Evolutionary conservation across 768 basidiomycete species (phyloP).

Genomic region (Lepiota venenata): DNA sequence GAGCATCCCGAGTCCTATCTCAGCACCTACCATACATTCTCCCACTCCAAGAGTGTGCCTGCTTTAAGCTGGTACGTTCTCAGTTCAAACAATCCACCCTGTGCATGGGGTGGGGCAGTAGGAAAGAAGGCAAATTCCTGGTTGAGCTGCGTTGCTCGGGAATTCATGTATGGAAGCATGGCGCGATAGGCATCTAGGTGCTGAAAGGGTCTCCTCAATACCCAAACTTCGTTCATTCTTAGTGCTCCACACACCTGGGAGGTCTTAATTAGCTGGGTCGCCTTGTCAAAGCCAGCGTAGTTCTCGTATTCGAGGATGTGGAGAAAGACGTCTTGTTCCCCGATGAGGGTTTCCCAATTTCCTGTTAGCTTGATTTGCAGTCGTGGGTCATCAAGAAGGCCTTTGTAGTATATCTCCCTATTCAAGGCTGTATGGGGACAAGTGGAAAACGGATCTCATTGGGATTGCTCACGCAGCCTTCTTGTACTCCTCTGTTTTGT

Average conservation of each 20-base stretch:
- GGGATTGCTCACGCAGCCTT: slow-evolving; percentile 66
- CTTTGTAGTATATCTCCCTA: slow-evolving; percentile 83
- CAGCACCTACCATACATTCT: slow-evolving; percentile 74
- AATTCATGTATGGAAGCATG: slow-evolving; percentile 74
- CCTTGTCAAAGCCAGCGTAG: slow-evolving; percentile 84
- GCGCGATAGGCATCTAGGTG: slow-evolving; percentile 66
- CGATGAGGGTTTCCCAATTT: slow-evolving; percentile 89
- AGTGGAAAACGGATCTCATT: background rate
- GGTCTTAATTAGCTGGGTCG: slow-evolving; percentile 54
- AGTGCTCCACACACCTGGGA: slow-evolving; percentile 52
- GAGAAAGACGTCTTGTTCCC: slow-evolving; percentile 82
- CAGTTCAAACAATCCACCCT: slow-evolving; percentile 93
- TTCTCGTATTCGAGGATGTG: slow-evolving; percentile 93
- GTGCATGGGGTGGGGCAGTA: slow-evolving; percentile 78
- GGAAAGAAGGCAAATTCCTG: slow-evolving; percentile 97
- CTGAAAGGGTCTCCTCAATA: slow-evolving; percentile 27
- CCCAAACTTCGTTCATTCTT: background rate
- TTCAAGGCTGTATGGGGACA: slow-evolving; percentile 6
- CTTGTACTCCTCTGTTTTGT: slow-evolving; percentile 80
- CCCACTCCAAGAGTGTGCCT: slow-evolving; percentile 93
- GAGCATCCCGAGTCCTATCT: slow-evolving; percentile 1
- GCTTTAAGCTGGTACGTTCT: slow-evolving; percentile 86
- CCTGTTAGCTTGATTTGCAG: slow-evolving; percentile 88
- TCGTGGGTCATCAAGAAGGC: slow-evolving; percentile 68
- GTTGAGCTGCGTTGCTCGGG: slow-evolving; percentile 73